Base-by-base conservation (phyloP, 805 yeast species). In the Yamadazyma endophytica region DNA sequence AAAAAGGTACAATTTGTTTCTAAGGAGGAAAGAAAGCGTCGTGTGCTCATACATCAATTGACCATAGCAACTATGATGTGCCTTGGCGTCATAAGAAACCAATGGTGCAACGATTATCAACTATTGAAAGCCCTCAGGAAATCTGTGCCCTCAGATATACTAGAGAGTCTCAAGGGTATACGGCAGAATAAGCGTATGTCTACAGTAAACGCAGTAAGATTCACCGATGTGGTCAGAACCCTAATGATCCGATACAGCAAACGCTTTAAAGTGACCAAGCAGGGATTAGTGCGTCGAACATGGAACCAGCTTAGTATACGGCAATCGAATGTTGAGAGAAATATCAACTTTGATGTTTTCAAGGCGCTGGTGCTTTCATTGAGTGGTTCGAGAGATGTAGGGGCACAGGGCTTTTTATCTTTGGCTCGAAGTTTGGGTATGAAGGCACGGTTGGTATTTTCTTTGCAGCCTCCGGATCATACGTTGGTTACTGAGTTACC, bases 401-500 rank as follows among this genome's bases (percentile, higher is more conserved):
- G 82, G 0, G 88, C 92, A 0, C 96, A 86, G 48, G 97, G 96
- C 0, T 89, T 86, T 59, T 86, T 87, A 11, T 76, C 84, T 0
- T 46, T 90, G 1, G 52, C 87, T 26, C 59, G 97, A 40, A 68
- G 92, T 1, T 56, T 83, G 9, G 83, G 82, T 1, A 60, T 92
- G 9, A 70, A 77, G 24, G 79, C 90, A 1, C 64, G 98, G 26
- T 57, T 92, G 17, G 78, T 88, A 0, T 79, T 81, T 45, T 89
- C 96, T 0, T 49, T 89, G 19, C 98, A 92, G 50, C 92, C 96
- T 0, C 89, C 96, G 0, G 96, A 92, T 51, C 84, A 79, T 42
- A 79, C 88, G 0, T 33, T 40, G 28, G 43, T 50, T 9, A 32
- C 52, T 9, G 43, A 31, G 6, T 28, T 34, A 17, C 47, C 48